Percentiles rank a stretch among this genome's conserved stretches.
phyloP scores from a whole-genome alignment of 73 alveolate species.

The Symbiodinium natans region DNA sequence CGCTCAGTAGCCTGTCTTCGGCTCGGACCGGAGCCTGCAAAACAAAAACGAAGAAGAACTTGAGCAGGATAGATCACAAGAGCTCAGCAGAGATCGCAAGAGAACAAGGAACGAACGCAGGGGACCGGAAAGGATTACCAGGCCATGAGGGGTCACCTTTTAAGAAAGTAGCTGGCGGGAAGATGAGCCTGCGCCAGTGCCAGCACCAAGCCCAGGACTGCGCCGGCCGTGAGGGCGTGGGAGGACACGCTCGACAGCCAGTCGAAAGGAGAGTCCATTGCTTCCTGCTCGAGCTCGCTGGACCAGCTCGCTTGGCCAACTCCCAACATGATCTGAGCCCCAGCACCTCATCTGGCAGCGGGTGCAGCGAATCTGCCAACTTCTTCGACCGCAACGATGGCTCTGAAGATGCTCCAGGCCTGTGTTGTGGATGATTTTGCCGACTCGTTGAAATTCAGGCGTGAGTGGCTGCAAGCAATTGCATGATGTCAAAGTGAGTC shows the following conservation, averaged over 20 bases:
- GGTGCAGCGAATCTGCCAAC: not conserved
- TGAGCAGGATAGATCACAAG: too few species aligned
- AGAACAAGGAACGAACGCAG: too few species aligned
- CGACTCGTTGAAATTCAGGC: not conserved
- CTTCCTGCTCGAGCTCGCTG: not conserved
- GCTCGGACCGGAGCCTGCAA: not conserved
- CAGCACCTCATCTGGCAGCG: not conserved
- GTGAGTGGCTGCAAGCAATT: not conserved
- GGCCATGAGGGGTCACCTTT: too few species aligned
- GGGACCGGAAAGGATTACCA: too few species aligned
- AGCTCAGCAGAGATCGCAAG: too few species aligned
- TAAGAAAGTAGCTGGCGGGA: too few species aligned
- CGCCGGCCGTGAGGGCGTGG: not conserved
- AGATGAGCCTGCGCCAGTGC: not conserved
- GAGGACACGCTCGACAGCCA: not conserved
- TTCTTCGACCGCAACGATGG: not conserved
- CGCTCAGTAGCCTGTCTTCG: not conserved
- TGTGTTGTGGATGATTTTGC: too few species aligned
- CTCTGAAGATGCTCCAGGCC: not conserved
- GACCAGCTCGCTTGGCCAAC: not conserved
- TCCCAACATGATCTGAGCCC: not conserved
- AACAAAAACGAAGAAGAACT: too few species aligned
- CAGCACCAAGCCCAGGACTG: not conserved
- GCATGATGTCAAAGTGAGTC: too few species aligned
- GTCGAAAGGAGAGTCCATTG: not conserved